Evolutionary conservation across 331 rosid genomes (phyloP).

Genomic region (Rhamnella rubrinervis): DNA sequence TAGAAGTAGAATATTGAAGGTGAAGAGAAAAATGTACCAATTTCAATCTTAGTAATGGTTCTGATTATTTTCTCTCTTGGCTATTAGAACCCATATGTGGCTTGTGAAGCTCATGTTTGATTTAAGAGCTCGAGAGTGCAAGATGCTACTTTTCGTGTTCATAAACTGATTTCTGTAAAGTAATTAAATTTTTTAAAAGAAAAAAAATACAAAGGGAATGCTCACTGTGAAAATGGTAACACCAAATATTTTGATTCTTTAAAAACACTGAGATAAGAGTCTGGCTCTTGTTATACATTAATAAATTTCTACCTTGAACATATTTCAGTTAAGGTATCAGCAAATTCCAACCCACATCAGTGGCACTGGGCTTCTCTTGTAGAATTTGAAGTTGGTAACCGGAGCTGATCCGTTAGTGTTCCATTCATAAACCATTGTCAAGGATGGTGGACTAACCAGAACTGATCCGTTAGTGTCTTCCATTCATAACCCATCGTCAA

Average conservation of each 20-base stretch:
- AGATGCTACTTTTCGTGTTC: no score
- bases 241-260: background rate
- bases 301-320: conserved; percentile 25
- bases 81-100: no score
- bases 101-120: no score
- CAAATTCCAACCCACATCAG: conserved; percentile 9
- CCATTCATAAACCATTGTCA: no score
- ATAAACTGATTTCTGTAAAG: no score
- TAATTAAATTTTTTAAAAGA: background rate
- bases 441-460: background rate
- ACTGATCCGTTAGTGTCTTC: background rate
- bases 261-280: conserved; percentile 1
- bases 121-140: no score
- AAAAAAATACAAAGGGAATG: background rate
- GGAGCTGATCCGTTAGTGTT: background rate
- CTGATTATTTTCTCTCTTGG: no score
- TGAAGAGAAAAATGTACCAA: no score
- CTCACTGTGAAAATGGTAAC: background rate
- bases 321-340: conserved; percentile 23
- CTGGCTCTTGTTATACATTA: conserved; percentile 11
- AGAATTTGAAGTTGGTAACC: conserved; percentile 9
- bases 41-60: no score
- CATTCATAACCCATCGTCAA: conserved; percentile 44
- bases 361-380: conserved; percentile 11
- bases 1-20: no score